Evolutionary conservation across 176 grass and related monocot species (phyloP).

Genomic region (Tuctoria greenei): DNA sequence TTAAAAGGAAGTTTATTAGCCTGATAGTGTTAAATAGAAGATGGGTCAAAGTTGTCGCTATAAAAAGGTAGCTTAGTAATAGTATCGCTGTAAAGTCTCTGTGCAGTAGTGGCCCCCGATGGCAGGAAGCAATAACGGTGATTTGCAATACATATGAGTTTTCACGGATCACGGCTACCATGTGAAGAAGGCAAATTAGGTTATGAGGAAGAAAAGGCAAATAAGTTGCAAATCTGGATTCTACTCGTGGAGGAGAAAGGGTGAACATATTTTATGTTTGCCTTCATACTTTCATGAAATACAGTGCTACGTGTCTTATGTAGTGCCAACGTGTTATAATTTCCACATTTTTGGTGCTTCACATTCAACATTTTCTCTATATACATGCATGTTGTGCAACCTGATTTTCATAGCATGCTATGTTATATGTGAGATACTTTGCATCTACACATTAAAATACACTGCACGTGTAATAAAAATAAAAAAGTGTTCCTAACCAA

Average conservation of each 20-base stretch:
- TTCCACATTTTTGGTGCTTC: not conserved
- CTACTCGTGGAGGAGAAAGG: not conserved
- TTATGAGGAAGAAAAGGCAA: constrained; percentile 5
- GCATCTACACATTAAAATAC: not conserved
- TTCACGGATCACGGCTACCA: not conserved
- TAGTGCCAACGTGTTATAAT: not conserved
- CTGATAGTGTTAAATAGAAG: too few relatives aligned
- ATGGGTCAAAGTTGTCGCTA: too few relatives aligned
- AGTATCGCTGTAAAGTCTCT: too few relatives aligned
- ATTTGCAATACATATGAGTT: too few relatives aligned
- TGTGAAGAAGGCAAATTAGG: not conserved
- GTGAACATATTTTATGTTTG: constrained; percentile 10
- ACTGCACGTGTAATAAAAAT: not conserved
- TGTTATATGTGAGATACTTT: not conserved
- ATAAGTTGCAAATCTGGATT: constrained; percentile 25
- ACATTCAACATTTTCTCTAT: not conserved
- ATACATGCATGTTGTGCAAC: not conserved
- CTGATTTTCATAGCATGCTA: not conserved
- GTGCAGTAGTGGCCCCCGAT: too few relatives aligned
- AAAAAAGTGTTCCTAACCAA: not conserved
- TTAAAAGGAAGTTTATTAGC: too few relatives aligned
- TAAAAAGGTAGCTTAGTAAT: too few relatives aligned
- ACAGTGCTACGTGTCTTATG: not conserved
- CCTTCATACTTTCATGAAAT: not conserved
- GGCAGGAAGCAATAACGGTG: too few relatives aligned